phyloP scores from a whole-genome alignment of 2,329 filamentous ascomycete genomes.

The Fusarium cyanostomum region DNA sequence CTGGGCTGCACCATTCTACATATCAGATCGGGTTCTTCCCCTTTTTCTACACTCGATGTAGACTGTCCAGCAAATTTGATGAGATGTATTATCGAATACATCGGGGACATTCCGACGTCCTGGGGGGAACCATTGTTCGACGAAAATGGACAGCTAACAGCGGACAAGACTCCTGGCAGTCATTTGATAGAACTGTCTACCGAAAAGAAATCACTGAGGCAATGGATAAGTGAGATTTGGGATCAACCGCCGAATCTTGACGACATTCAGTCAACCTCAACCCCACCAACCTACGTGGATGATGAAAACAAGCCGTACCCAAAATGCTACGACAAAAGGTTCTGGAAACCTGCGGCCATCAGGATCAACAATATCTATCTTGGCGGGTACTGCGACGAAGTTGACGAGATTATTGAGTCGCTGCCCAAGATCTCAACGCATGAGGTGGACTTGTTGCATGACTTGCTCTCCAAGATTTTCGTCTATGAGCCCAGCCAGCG shows the following conservation, averaged over 20 bases:
- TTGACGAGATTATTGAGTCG: slow-evolving; percentile 4
- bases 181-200: background rate
- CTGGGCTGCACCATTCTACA: slow-evolving; percentile 12
- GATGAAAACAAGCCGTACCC: slow-evolving; percentile 8
- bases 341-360: slow-evolving; percentile 21
- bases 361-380: slow-evolving; percentile 8
- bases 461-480: slow-evolving; percentile 15
- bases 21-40: slow-evolving; percentile 8
- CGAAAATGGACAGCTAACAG: slow-evolving; percentile 5
- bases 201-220: background rate
- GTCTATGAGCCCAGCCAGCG: slow-evolving; percentile 21
- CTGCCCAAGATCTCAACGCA: slow-evolving; percentile 9
- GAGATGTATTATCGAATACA: slow-evolving; percentile 2
- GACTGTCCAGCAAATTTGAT: slow-evolving; percentile 12
- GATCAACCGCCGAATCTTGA: slow-evolving; percentile 3
- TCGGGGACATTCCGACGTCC: slow-evolving; percentile 5
- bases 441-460: slow-evolving; percentile 18
- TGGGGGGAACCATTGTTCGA: slow-evolving; percentile 21
- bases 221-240: slow-evolving; percentile 13
- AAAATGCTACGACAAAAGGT: slow-evolving; percentile 8
- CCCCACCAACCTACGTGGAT: background rate
- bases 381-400: slow-evolving; percentile 9
- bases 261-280: background rate
- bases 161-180: background rate
- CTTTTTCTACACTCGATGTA: slow-evolving; percentile 6